Base-by-base conservation (phyloP, 2,329 filamentous ascomycete species). In the Xylariales sp. region DNA sequence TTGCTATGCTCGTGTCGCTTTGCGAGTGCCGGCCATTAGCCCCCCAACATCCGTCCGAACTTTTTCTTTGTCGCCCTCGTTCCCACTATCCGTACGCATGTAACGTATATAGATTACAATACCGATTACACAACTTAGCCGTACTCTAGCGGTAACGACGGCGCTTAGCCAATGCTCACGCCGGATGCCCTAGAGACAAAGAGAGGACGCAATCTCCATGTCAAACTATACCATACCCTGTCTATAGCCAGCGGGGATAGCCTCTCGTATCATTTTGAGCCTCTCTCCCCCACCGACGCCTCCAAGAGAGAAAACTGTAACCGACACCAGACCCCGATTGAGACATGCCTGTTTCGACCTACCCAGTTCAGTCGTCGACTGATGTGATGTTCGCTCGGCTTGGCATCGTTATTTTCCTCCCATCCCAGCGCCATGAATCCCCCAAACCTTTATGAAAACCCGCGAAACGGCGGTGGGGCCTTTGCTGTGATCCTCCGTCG, bases 281-380 rank as follows among this genome's bases (percentile, higher is more conserved):
- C 66, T 69, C 67, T 59, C 56, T 48, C 49, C 52, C 53, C 56
- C 30, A 18, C 53, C 67, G 55, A 10, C 45, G 54, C 4, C 54
- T 45, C 54, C 52, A 55, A 49, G 64, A 49, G 69, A 70, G 65
- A 63, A 49, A 59, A 45, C 73, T 75, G 73, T 74, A 75, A 74
- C 73, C 58, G 52, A 67, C 65, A 67, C 63, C 57, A 65, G 64
- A 63, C 73, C 70, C 70, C 70, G 63, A 72, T 75, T 67, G 60
- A 71, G 69, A 69, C 71, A 64, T 65, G 60, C 56, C 65, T 64
- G 69, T 71, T 71, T 71, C 65, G 69, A 50, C 53, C 54, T 66
- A 41, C 48, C 46, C 14, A 50, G 32, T 41, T 46, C 34, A 23
- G 46, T 62, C 64, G 36, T 48, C 52, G 23, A 55, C 58, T 23